Evolutionary conservation across 2,329 filamentous ascomycete species (phyloP).

Genomic region (Fusarium piperis): DNA sequence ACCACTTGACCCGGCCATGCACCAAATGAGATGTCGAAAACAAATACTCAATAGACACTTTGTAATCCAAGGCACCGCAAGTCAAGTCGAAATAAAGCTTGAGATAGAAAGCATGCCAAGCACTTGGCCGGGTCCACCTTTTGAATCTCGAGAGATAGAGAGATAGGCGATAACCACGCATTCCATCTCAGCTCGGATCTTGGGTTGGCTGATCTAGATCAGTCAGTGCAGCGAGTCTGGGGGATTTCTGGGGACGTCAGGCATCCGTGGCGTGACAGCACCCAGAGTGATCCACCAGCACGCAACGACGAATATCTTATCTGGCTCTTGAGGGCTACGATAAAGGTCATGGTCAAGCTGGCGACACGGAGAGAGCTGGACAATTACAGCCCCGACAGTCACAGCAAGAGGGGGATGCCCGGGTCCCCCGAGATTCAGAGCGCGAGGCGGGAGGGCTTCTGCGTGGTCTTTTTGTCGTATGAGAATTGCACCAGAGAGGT

Average conservation of each 20-base stretch:
- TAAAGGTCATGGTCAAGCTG: not conserved
- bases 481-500: not conserved
- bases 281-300: not conserved
- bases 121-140: conserved; percentile 5
- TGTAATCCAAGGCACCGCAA: not conserved
- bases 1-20: not conserved
- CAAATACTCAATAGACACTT: not conserved
- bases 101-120: not conserved
- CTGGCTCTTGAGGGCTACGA: not conserved
- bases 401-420: not conserved
- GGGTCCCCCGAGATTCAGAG: not conserved
- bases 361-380: not conserved
- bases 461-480: not conserved
- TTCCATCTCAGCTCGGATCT: conserved; percentile 14
- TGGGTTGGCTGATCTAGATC: conserved; percentile 11
- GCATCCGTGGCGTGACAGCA: conserved; percentile 20
- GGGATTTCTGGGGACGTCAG: conserved; percentile 4
- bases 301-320: not conserved
- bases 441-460: not conserved
- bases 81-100: not conserved
- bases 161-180: conserved; percentile 29
- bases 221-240: not conserved
- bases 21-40: too few species aligned
- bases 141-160: not conserved
- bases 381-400: not conserved